These are phyloP conservation scores for Lentinula boryana DNA, from an alignment of 768 basidiomycete species.

Conservation along the genomic window DNA sequence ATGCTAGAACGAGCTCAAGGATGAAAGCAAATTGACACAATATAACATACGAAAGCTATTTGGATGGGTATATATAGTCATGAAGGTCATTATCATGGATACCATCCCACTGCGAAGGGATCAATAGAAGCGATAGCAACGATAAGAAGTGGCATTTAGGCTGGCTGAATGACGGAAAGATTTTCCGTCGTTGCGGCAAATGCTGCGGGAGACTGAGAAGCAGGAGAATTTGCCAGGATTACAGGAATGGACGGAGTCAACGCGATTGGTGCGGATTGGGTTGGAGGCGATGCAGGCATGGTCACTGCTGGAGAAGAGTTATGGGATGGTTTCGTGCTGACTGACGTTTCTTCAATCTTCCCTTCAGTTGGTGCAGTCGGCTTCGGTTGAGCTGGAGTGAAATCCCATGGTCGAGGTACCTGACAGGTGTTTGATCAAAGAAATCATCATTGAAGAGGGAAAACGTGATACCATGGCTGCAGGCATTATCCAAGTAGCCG, in stretches of 20 bases:
- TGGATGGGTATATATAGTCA: background rate
- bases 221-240: background rate
- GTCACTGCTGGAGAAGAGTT: background rate
- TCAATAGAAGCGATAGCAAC: too few relatives aligned
- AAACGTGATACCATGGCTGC: constrained; percentile 48
- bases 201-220: background rate
- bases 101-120: too few relatives aligned
- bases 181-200: background rate
- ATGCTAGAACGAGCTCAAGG: too few relatives aligned
- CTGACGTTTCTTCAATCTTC: background rate
- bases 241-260: background rate
- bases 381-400: constrained; percentile 34
- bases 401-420: constrained; percentile 80
- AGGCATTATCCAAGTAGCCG: constrained; percentile 88
- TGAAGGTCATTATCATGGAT: background rate
- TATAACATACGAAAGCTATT: background rate
- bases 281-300: background rate
- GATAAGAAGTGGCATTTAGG: background rate
- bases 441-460: background rate
- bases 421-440: constrained; percentile 12
- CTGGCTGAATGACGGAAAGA: background rate
- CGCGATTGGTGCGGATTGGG: background rate
- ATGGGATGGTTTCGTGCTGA: background rate
- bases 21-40: too few relatives aligned
- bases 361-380: constrained; percentile 15